phyloP scores from a whole-genome alignment of 2,329 filamentous ascomycete species.

The Aspergillus ochraceus region DNA sequence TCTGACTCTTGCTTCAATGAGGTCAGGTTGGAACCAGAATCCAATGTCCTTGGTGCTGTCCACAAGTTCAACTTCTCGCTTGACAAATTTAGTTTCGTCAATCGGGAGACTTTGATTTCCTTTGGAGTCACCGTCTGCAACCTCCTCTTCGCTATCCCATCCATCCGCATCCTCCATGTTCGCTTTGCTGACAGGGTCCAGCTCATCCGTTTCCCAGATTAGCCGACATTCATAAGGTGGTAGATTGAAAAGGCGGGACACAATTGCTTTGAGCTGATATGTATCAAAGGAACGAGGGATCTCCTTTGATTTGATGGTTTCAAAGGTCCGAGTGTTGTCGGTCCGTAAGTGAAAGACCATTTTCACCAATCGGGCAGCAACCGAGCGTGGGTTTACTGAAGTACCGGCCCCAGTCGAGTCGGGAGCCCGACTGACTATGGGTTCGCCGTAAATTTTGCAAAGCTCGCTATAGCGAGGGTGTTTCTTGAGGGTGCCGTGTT shows the following conservation, averaged over 20 bases:
- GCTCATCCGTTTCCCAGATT: slow-evolving; percentile 88
- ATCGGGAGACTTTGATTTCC: slow-evolving; percentile 30
- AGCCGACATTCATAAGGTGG: slow-evolving; percentile 65
- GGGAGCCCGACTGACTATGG: slow-evolving; percentile 58
- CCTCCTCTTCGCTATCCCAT: slow-evolving; percentile 48
- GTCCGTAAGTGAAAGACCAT: slow-evolving; percentile 57
- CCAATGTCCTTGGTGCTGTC: slow-evolving; percentile 80
- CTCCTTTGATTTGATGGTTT: slow-evolving; percentile 43
- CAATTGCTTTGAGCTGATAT: slow-evolving; percentile 78
- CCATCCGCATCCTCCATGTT: slow-evolving; percentile 55
- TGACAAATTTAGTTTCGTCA: slow-evolving; percentile 58
- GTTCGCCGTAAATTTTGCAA: slow-evolving; percentile 74
- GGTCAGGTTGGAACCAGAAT: slow-evolving; percentile 70
- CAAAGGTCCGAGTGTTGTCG: background rate
- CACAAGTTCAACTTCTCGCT: slow-evolving; percentile 75
- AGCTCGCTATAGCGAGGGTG: slow-evolving; percentile 75
- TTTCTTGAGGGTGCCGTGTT: slow-evolving; percentile 53
- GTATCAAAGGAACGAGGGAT: slow-evolving; percentile 77
- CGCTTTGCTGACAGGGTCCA: slow-evolving; percentile 72
- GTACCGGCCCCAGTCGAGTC: slow-evolving; percentile 32
- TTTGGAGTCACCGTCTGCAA: slow-evolving; percentile 23
- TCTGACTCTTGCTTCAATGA: slow-evolving; percentile 67
- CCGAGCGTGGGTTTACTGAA: slow-evolving; percentile 69
- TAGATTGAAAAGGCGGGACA: slow-evolving; percentile 67
- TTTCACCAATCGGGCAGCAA: slow-evolving; percentile 73